phyloP scores from a whole-genome alignment of 441 rosid genomes.

The Populus hybrid region DNA sequence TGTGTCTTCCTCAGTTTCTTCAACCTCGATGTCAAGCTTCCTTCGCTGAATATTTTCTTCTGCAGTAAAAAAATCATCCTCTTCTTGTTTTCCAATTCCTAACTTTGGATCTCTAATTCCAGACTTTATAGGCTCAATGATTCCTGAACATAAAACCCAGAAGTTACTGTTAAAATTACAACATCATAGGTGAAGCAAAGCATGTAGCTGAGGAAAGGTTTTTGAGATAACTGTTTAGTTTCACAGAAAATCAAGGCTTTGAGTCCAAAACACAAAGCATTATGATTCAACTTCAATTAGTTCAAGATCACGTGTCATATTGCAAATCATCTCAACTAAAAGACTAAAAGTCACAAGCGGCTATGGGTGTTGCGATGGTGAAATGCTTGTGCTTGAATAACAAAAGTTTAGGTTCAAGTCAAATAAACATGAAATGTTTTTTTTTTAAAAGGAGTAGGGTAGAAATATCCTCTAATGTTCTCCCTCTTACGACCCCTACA shows the following conservation, averaged over 20 bases:
- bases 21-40: constrained; percentile 81
- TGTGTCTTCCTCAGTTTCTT: constrained; percentile 80
- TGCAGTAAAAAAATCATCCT: constrained; percentile 86
- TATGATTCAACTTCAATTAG: background rate
- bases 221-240: background rate
- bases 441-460: background rate
- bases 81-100: constrained; percentile 90
- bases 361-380: too few relatives aligned
- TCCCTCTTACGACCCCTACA: background rate
- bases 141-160: constrained; percentile 37
- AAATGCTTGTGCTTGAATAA: too few relatives aligned
- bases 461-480: background rate
- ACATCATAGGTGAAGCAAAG: background rate
- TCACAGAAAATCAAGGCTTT: background rate
- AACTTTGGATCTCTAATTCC: constrained; percentile 83
- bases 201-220: background rate
- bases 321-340: background rate
- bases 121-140: constrained; percentile 76
- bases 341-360: too few relatives aligned
- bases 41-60: constrained; percentile 86
- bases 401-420: background rate
- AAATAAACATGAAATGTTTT: background rate
- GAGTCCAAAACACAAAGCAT: background rate
- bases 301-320: background rate
- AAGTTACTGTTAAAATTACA: constrained; percentile 4